Evolutionary conservation across 1,284 basidiomycete genomes (phyloP), one percentile per base, ranked within the genome.

Genomic region (Leccinum griseonigrum): DNA sequence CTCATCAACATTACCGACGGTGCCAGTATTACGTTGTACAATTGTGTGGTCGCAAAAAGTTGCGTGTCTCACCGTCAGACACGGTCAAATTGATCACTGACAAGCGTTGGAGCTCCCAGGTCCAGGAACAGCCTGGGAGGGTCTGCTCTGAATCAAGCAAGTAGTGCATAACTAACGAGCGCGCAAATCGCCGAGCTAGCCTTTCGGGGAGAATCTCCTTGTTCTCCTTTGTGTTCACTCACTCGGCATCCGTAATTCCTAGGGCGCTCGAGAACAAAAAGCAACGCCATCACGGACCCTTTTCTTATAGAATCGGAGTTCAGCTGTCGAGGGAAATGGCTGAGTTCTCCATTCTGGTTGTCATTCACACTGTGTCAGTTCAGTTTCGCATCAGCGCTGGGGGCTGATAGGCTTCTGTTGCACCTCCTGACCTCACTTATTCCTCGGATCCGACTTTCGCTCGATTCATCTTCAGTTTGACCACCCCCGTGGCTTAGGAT

Each of bases 401-500:
- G 18, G 8, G 9, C 2, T 54, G 22, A 55, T 57, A 11, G 36
- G 60, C 54, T 48, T 64, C 56, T 54, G 60, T 58, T 62, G 61
- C 61, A 62, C 54, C 64, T 61, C 57, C 56, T 40, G 57, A 58
- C 50, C 32, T 56, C 60, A 50, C 60, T 59, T 54, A 54, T 58
- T 36, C 59, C 56, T 60, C 62, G 62, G 62, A 53, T 18, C 62
- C 61, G 58, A 59, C 60, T 52, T 58, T 57, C 32, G 38, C 56
- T 55, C 58, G 63, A 38, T 36, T 26, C 22, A 56, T 64, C 55
- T 58, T 63, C 59, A 13, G 46, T 53, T 56, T 54, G 59, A 57
- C 58, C 48, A 56, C 63, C 73, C 71, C 74, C 76, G 74, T 73
- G 74, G 71, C 73, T 69, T 56, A 32, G 48, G 58, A 40, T 60